phyloP scores from a whole-genome alignment of 2,329 filamentous ascomycete species.

The Fusarium veterinarium region DNA sequence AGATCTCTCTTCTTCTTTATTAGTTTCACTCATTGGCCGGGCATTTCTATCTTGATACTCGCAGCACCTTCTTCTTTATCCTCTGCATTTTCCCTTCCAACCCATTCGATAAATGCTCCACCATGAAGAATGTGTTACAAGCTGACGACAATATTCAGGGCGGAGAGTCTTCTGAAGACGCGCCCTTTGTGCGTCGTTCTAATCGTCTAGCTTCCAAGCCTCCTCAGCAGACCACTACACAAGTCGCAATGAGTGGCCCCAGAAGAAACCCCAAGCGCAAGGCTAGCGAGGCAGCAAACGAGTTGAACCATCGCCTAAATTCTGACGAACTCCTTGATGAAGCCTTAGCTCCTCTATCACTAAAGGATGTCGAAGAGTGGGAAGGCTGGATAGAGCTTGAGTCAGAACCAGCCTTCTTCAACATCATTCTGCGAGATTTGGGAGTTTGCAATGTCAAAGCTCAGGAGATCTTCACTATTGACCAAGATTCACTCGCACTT shows the following conservation, averaged over 20 bases:
- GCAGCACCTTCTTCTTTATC: neutral
- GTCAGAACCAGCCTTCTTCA: conserved; percentile 91
- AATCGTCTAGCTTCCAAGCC: conserved; percentile 27
- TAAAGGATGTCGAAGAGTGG: conserved; percentile 70
- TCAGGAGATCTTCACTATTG: conserved; percentile 80
- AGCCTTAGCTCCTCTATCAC: conserved; percentile 59
- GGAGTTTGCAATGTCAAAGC: conserved; percentile 80
- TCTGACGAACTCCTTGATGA: conserved; percentile 58
- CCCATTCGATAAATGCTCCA: neutral
- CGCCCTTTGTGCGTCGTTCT: conserved; percentile 34
- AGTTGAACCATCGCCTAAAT: conserved; percentile 44
- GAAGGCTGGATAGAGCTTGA: conserved; percentile 86
- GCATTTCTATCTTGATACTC: neutral
- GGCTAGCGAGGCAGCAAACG: conserved; percentile 50
- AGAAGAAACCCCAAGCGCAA: conserved; percentile 59
- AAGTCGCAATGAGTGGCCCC: conserved; percentile 34
- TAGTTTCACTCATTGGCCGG: neutral
- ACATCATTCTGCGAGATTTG: conserved; percentile 82
- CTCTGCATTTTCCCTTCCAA: neutral
- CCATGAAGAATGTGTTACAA: conserved; percentile 2
- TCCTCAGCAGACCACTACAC: neutral
- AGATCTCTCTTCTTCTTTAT: neutral
- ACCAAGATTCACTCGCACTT: conserved; percentile 70
- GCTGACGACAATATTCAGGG: conserved; percentile 25
- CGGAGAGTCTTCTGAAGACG: neutral